phyloP scores from a whole-genome alignment of 441 rosid species.

The Jatropha multifida region DNA sequence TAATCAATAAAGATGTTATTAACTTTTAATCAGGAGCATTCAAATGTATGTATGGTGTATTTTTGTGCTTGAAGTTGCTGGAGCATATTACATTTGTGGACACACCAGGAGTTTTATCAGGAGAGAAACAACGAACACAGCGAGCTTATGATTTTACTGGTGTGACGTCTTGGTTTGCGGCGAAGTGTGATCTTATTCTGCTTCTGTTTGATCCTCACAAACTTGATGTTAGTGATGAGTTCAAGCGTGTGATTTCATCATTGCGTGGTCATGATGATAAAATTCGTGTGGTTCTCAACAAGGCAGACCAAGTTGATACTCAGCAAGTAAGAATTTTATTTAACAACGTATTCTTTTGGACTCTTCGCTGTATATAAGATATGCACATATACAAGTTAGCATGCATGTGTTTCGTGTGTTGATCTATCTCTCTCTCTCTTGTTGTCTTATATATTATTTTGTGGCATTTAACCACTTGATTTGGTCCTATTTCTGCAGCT shows the following conservation, averaged over 20 bases:
- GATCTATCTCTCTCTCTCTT: not conserved
- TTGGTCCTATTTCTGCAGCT: conserved; percentile 43
- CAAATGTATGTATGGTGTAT: conserved; percentile 9
- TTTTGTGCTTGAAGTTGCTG: conserved; percentile 60
- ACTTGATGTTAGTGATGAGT: conserved; percentile 93
- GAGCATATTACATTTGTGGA: conserved; percentile 91
- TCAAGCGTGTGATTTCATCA: conserved; percentile 93
- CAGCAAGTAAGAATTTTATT: conserved; percentile 58
- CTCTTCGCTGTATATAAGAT: not conserved
- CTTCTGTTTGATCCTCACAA: conserved; percentile 97
- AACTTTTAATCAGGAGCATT: conserved; percentile 19
- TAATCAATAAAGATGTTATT: conserved; percentile 2
- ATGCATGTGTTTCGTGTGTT: not conserved
- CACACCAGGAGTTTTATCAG: conserved; percentile 94
- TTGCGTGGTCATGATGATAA: conserved; percentile 96
- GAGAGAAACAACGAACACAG: conserved; percentile 91
- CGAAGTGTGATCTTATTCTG: conserved; percentile 94
- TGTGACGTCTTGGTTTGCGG: conserved; percentile 96
- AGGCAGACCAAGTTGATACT: conserved; percentile 93
- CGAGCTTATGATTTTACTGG: conserved; percentile 91
- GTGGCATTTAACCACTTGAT: conserved; percentile 1
- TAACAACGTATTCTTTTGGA: not conserved
- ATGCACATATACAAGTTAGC: not conserved
- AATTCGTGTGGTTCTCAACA: conserved; percentile 93
- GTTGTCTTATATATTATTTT: not conserved